Evolutionary conservation across 176 grass and related monocot genomes (phyloP).

Genomic region (Carex kokanica): DNA sequence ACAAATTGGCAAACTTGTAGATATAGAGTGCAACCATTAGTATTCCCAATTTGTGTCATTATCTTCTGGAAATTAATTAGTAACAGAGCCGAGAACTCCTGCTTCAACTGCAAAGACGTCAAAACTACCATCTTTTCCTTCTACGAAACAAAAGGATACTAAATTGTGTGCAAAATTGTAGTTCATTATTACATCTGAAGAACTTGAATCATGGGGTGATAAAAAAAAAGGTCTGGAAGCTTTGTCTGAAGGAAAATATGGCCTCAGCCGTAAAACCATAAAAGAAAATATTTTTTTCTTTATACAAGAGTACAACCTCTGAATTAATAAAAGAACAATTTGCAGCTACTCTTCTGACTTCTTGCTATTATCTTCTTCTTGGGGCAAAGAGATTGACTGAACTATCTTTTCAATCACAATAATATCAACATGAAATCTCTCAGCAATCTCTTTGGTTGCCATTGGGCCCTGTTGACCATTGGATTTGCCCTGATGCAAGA

Average conservation of each 20-base stretch:
- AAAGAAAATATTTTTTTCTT: background rate
- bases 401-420: slow-evolving; percentile 23
- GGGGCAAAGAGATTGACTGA: slow-evolving; percentile 26
- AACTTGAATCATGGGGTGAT: background rate
- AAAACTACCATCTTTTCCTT: background rate
- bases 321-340: slow-evolving; percentile 10
- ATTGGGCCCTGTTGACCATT: background rate
- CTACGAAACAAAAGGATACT: slow-evolving; percentile 9
- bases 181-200: slow-evolving; percentile 22
- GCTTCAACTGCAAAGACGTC: background rate
- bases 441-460: slow-evolving; percentile 19
- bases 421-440: slow-evolving; percentile 21
- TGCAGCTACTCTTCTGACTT: slow-evolving; percentile 6
- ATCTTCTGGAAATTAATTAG: background rate
- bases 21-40: background rate
- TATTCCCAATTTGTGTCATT: background rate
- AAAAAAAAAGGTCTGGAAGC: background rate
- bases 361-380: slow-evolving; percentile 12
- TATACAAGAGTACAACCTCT: slow-evolving; percentile 1
- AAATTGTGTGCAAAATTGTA: slow-evolving; percentile 1
- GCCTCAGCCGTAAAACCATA: background rate
- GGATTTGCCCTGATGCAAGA: slow-evolving; percentile 23
- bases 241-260: background rate
- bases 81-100: background rate
- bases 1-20: background rate